A percentile compares a stretch with the other conserved stretches of the same genome.
Conservation (phyloP, 2,329 filamentous ascomycete species). For the Fusarium nisikadoi region DNA sequence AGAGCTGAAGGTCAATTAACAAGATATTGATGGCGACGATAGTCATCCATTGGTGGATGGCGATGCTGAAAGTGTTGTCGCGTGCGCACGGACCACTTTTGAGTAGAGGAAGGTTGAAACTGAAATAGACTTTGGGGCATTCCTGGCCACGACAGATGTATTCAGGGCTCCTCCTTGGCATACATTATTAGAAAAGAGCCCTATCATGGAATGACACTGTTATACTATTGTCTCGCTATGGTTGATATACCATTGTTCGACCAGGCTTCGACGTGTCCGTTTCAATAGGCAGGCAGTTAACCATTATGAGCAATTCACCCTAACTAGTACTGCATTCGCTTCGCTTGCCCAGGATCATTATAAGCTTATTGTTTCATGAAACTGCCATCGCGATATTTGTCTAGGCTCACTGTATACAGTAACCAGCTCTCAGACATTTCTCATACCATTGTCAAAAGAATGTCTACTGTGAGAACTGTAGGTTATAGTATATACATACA, state of each 20-base stretch:
- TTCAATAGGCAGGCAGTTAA: neutral
- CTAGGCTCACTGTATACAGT: no score
- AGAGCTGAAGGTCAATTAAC: constrained; percentile 16
- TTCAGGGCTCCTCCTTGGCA: constrained; percentile 5
- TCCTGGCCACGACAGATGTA: neutral
- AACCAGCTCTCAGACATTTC: neutral
- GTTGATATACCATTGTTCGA: neutral
- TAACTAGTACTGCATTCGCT: neutral
- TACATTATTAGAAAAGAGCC: neutral
- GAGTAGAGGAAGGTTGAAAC: constrained; percentile 19
- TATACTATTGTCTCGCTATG: neutral
- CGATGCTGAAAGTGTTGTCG: constrained; percentile 35
- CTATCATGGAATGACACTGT: neutral
- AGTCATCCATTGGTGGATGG: constrained; percentile 37
- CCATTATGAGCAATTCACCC: neutral
- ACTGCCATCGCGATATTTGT: neutral
- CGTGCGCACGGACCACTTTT: constrained; percentile 35
- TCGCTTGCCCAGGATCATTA: neutral
- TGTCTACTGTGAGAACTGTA: neutral
- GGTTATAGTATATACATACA: no score
- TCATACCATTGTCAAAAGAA: neutral
- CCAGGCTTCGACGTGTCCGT: neutral
- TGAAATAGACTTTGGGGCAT: constrained; percentile 29
- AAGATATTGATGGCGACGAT: constrained; percentile 30
- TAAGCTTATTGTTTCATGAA: neutral